Evolutionary conservation across 1,284 basidiomycete genomes (phyloP), one percentile per base, ranked within the genome.

Genomic region (Blastosporella zonata): DNA sequence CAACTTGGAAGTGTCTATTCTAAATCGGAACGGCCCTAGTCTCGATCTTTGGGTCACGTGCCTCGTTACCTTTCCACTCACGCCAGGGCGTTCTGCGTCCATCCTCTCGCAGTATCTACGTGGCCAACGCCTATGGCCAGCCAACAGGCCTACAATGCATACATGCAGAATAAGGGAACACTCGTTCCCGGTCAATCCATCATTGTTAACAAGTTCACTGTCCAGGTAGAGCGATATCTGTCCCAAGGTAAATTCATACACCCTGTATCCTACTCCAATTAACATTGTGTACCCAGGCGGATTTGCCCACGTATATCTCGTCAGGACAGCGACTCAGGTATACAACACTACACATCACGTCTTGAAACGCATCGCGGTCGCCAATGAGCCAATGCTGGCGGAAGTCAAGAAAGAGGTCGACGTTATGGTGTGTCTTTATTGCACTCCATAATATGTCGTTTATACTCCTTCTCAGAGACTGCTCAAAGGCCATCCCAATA

Each of bases 361-460:
- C 55, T 81, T 99, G 58, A 99, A 99, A 69, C 82, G 96, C 44
- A 96, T 99, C 60, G 94, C 93, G 4, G 95, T 98, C 42, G 81
- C 91, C 29, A 93, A 89, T 66, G 92, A 96, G 67, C 73, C 78
- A 22, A 90, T 95, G 72, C 82, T 99, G 52, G 81, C 84, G n/a
- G 93, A 95, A 62, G 96, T 99, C 42, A 90, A 93, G 73, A 93
- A 90, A 68, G 97, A 99, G 70, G 97, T 99, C 36, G 94, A 98
- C 62, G 91, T 97, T 55, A 98, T 99, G 93, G 95, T 95, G 62
- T 61, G 86, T 75, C 37, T 43, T 50, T 38, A 49, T 17, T 53
- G 43, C 58, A 41, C 43, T 54, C 47, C 41, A 17, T 49, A 44
- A 51, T 57, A 56, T 56, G 61, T 50, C 56, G 63, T 59, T 62